These are phyloP conservation scores for Lunularia cruciata DNA, from an alignment of 225 moss, liverwort and hornwort genomes.

Conservation along the genomic window DNA sequence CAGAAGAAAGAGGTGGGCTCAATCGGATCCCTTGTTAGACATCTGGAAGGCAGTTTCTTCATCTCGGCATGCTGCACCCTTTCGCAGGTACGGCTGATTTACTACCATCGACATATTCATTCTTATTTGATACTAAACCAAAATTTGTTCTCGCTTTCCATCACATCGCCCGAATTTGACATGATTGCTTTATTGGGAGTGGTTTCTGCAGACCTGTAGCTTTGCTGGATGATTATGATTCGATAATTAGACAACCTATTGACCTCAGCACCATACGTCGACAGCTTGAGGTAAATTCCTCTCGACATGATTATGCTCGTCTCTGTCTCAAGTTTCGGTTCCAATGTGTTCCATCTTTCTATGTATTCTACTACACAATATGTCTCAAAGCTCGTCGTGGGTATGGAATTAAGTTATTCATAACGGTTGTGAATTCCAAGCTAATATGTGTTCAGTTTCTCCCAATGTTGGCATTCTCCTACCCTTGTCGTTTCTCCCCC, in stretches of 20 bases:
- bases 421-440: too few species aligned
- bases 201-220: constrained; percentile 46
- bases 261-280: constrained; percentile 57
- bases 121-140: too few species aligned
- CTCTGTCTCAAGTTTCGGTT: too few species aligned
- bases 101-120: too few species aligned
- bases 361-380: not conserved
- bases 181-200: not conserved
- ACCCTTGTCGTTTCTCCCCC: too few species aligned
- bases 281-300: constrained; percentile 51
- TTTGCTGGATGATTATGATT: constrained; percentile 51
- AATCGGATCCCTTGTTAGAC: constrained; percentile 53
- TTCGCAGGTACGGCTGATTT: constrained; percentile 39
- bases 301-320: not conserved
- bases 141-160: too few species aligned
- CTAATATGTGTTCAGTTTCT: too few species aligned
- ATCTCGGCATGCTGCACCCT: constrained; percentile 53
- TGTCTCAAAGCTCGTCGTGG: not conserved
- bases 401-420: not conserved
- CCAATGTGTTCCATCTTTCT: not conserved
- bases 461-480: too few species aligned
- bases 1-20: constrained; percentile 56
- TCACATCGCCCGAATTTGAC: not conserved
- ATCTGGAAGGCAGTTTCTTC: constrained; percentile 57
- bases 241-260: constrained; percentile 46